phyloP scores from a whole-genome alignment of 768 basidiomycete species.

The Suillus ampliporus region DNA sequence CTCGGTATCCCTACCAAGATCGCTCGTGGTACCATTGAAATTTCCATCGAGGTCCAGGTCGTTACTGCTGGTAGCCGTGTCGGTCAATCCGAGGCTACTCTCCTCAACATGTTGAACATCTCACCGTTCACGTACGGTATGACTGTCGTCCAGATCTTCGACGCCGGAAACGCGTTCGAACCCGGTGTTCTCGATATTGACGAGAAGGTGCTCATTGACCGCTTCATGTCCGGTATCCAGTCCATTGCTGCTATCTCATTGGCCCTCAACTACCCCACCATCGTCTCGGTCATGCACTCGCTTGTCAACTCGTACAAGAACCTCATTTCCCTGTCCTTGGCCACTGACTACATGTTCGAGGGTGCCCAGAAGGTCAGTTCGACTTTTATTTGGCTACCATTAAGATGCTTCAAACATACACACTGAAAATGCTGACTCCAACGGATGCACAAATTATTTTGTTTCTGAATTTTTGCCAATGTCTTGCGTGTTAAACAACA shows the following conservation, averaged over 20 bases:
- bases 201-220: conserved; percentile 88
- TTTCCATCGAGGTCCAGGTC: conserved; percentile 96
- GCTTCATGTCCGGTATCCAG: conserved; percentile 93
- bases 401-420: conserved; percentile 44
- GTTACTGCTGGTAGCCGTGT: conserved; percentile 92
- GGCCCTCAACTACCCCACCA: conserved; percentile 94
- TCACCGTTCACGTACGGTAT: conserved; percentile 99
- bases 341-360: conserved; percentile 94
- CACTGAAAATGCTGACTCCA: conserved; percentile 89
- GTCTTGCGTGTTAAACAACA: conserved; percentile 13
- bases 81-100: conserved; percentile 95
- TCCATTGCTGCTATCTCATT: conserved; percentile 95
- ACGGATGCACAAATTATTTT: conserved; percentile 41
- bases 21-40: conserved; percentile 99
- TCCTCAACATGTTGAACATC: conserved; percentile 99
- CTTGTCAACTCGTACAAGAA: conserved; percentile 99
- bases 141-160: conserved; percentile 96
- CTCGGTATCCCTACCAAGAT: conserved; percentile 99
- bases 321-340: conserved; percentile 85
- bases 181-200: conserved; percentile 92
- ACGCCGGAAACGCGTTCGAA: conserved; percentile 90
- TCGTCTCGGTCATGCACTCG: conserved; percentile 92
- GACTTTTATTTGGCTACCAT: conserved; percentile 15
- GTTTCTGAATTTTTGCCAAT: conserved; percentile 34
- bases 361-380: conserved; percentile 85